Conservation (phyloP, 768 basidiomycete genomes). For the Russula dissimulans region DNA sequence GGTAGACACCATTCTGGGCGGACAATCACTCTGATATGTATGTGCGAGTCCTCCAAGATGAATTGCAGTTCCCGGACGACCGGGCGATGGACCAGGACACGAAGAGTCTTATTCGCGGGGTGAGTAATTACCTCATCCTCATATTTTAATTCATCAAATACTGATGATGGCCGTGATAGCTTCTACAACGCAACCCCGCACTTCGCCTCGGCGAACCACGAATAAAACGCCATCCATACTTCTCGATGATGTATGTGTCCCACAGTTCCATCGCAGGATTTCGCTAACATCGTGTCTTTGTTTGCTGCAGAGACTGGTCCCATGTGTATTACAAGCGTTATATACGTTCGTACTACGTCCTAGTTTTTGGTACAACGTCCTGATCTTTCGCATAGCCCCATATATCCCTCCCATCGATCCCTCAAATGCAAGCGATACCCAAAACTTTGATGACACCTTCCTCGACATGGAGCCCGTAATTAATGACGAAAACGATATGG, state of each 20-base stretch:
- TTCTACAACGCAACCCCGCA: constrained; percentile 87
- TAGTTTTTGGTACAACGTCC: constrained; percentile 1
- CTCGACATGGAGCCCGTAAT: constrained; percentile 91
- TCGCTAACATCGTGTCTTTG: constrained; percentile 13
- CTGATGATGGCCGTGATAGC: constrained; percentile 27
- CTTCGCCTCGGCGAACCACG: constrained; percentile 87
- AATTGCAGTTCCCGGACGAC: constrained; percentile 83
- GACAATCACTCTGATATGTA: constrained; percentile 95
- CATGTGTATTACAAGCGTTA: constrained; percentile 92
- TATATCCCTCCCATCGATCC: constrained; percentile 91
- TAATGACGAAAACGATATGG: constrained; percentile 60
- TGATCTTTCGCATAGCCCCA: constrained; percentile 46
- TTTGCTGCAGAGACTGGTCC: constrained; percentile 67
- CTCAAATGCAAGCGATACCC: constrained; percentile 87
- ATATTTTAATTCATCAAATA: not conserved
- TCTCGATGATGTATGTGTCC: constrained; percentile 62
- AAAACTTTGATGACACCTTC: constrained; percentile 97
- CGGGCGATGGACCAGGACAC: constrained; percentile 91
- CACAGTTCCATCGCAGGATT: constrained; percentile 33
- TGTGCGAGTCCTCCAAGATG: constrained; percentile 83
- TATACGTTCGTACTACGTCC: constrained; percentile 56
- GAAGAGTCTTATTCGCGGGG: constrained; percentile 89
- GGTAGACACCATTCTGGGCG: constrained; percentile 85
- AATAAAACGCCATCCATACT: constrained; percentile 91
- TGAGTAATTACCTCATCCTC: constrained; percentile 32